These are phyloP conservation scores for Globisporangium yorkense DNA, from an alignment of 352 stramenopile genomes.

Conservation along the genomic window DNA sequence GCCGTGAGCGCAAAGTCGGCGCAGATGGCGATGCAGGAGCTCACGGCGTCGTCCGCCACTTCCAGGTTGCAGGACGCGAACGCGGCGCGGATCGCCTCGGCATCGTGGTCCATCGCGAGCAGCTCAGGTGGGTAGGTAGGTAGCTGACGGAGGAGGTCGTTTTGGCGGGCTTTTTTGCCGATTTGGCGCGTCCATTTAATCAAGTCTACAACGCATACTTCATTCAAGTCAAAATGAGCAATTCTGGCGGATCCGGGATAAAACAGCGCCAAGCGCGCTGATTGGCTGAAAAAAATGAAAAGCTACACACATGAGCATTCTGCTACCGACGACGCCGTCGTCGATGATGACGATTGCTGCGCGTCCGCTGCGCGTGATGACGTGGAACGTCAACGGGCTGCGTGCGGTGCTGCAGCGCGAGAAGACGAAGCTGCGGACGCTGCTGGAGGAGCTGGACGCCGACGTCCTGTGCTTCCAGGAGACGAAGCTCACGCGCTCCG, in stretches of 20 bases:
- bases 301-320: too few species aligned
- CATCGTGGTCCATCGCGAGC: conserved; percentile 46
- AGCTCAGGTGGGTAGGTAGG: not conserved
- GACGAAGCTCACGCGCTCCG: conserved; percentile 80
- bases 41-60: conserved; percentile 58
- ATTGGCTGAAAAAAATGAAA: conserved; percentile 4
- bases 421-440: conserved; percentile 35
- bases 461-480: conserved; percentile 84
- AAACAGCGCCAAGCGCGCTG: not conserved
- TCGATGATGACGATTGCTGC: not conserved
- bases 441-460: conserved; percentile 51
- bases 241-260: too few species aligned
- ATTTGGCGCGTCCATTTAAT: too few species aligned
- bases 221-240: too few species aligned
- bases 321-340: not conserved
- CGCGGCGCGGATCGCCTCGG: conserved; percentile 50
- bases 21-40: conserved; percentile 63
- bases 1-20: conserved; percentile 72
- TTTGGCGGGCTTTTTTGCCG: not conserved
- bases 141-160: not conserved
- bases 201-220: too few species aligned
- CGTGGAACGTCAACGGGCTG: conserved; percentile 87
- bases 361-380: conserved; percentile 45
- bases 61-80: conserved; percentile 75
- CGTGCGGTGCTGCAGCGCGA: conserved; percentile 64